Base-by-base conservation (phyloP, 441 rosid species). In the Jatropha podagrica region DNA sequence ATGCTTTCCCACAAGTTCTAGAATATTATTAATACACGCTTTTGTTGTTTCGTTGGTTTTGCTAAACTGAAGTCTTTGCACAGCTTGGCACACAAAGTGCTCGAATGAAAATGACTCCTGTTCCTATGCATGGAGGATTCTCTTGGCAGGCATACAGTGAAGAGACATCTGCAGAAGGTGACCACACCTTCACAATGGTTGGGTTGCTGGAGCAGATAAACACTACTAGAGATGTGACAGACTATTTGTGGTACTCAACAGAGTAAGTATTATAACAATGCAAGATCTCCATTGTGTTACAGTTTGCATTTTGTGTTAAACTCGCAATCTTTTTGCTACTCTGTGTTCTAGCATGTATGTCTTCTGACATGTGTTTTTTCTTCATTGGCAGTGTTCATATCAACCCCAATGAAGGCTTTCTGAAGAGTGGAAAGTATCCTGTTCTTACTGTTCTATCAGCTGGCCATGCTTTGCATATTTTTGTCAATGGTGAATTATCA, bases 121-220 rank as follows among this genome's bases (percentile, higher is more conserved):
- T 88, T 83, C 97, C 97, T 65, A 71, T 84, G 79, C 96, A 88
- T 76, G 96, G 95, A 77, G 94, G 95, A 78, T 85, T 94, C 82
- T 87, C 92, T 65, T 96, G 99, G 98, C 92, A 92, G 77, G 95
- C 96, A 61, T 92, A 89, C 86, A 88, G 76, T 73, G 98, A 96
- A 84, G 95, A 80, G 72, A 81, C 96, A 11, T 68, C 93, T 49
- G 81, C 89, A 27, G 88, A 85, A 54, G 75, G 80, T 71, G 99
- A 89, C 68, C 85, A 82, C 76, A 84, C 91, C 13, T 94, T 96
- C 86, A 86, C 91, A 40, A 81, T 79, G 88, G 88, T 75, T 0
- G 97, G 99, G 63, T 90, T 96, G 88, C 77, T 92, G 83, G 99
- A 94, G 83, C 99, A 96, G 90, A 86, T 96, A 75, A 96, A 92